phyloP scores from a whole-genome alignment of 2,329 filamentous ascomycete species.

The Hyphodiscus sp. region DNA sequence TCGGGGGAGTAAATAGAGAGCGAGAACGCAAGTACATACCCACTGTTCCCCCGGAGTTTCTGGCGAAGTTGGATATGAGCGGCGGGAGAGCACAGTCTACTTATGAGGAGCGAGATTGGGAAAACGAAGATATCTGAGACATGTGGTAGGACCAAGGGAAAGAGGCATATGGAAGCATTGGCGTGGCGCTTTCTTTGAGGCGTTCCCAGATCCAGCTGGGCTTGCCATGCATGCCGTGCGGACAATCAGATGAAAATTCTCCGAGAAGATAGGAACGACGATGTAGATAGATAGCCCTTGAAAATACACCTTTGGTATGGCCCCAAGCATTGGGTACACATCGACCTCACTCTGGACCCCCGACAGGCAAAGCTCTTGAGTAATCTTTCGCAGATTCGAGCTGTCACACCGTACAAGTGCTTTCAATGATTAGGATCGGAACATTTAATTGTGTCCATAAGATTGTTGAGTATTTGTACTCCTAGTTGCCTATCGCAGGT shows the following conservation, averaged over 20 bases:
- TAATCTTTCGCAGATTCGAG: too few relatives aligned
- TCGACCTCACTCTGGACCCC: too few relatives aligned
- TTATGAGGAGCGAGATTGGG: constrained; percentile 60
- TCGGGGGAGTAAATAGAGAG: constrained; percentile 87
- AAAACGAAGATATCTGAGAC: constrained; percentile 48
- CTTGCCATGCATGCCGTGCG: not conserved
- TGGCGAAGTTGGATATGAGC: constrained; percentile 69
- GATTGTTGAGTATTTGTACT: too few relatives aligned
- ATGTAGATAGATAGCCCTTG: constrained; percentile 9
- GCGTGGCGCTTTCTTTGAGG: not conserved
- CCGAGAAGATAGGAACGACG: not conserved
- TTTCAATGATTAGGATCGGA: too few relatives aligned
- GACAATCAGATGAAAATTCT: not conserved
- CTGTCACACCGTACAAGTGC: too few relatives aligned
- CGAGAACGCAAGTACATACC: constrained; percentile 93
- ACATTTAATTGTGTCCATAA: too few relatives aligned
- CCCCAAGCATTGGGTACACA: too few relatives aligned
- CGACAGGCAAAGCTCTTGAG: too few relatives aligned
- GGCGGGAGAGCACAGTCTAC: constrained; percentile 46
- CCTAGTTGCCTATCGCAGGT: too few relatives aligned
- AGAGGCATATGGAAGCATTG: not conserved
- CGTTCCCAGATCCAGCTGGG: not conserved
- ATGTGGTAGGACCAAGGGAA: not conserved
- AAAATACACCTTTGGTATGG: not conserved
- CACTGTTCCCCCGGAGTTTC: constrained; percentile 86